Evolutionary conservation across 2,329 filamentous ascomycete genomes (phyloP).

Genomic region (Scopulariopsis brevicaulis): DNA sequence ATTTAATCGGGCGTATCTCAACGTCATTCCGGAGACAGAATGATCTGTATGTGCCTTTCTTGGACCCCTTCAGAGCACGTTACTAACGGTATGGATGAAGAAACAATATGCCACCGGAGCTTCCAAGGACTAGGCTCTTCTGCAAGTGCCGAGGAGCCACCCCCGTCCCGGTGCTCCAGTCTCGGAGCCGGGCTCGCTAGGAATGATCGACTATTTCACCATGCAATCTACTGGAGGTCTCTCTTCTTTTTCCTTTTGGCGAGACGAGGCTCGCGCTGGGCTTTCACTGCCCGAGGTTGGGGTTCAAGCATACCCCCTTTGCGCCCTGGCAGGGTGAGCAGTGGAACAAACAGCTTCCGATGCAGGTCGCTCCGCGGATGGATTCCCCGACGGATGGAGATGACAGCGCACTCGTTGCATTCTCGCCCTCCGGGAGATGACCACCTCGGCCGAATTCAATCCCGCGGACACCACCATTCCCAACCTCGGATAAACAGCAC

Average conservation of each 20-base stretch:
- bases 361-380: background rate
- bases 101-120: background rate
- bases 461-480: background rate
- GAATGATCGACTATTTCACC: background rate
- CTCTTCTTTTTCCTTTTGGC: background rate
- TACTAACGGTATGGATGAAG: background rate
- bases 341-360: background rate
- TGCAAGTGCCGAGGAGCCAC: slow-evolving; percentile 1
- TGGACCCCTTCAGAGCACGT: background rate
- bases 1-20: background rate
- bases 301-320: background rate
- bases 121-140: background rate
- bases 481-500: too few relatives aligned
- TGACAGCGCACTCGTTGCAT: background rate
- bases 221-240: background rate
- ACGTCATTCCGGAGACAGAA: slow-evolving; percentile 2
- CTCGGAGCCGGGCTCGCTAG: background rate
- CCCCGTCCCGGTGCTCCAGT: background rate
- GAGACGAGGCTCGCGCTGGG: background rate
- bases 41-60: background rate
- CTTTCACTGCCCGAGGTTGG: background rate
- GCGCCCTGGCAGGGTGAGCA: background rate
- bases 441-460: background rate
- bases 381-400: background rate
- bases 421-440: background rate